Percentiles rank a stretch among this genome's conserved stretches.
phyloP scores from a whole-genome alignment of 192 early-diverging fungal genomes.

The Dissophora ornata region DNA sequence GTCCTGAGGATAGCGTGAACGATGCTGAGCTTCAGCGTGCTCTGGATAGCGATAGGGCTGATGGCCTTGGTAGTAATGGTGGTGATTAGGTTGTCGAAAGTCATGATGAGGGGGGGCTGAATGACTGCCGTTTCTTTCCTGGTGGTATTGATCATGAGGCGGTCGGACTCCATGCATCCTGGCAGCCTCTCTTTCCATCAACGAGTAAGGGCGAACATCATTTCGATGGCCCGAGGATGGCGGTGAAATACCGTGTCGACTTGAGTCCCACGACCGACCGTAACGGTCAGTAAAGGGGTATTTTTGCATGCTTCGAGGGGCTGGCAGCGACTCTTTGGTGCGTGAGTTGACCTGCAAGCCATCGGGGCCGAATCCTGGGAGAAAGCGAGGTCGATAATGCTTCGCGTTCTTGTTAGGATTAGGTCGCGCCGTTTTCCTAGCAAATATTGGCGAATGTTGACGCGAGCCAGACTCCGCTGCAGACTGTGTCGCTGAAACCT shows the following conservation, averaged over 20 bases:
- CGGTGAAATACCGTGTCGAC: not conserved
- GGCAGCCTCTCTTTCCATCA: not conserved
- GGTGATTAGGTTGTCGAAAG: no score
- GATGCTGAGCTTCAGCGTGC: no score
- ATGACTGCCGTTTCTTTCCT: not conserved
- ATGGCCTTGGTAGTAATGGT: no score
- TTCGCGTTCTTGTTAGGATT: not conserved
- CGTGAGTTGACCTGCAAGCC: conserved; percentile 4
- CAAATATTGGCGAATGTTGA: not conserved
- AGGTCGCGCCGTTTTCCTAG: not conserved
- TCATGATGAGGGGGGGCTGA: no score
- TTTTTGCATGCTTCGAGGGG: not conserved
- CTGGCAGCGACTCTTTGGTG: not conserved
- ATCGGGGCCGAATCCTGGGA: conserved; percentile 42
- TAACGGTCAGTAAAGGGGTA: conserved; percentile 17
- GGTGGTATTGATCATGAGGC: not conserved
- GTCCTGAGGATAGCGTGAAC: no score
- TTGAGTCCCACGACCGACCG: conserved; percentile 4
- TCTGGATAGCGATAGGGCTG: no score
- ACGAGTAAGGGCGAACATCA: not conserved
- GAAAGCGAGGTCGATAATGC: conserved; percentile 31
- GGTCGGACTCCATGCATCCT: not conserved
- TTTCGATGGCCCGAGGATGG: not conserved
- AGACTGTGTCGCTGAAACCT: not conserved
- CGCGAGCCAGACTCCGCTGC: not conserved